Conservation (phyloP, 2,329 filamentous ascomycete species). For the Botrytis deweyae region DNA sequence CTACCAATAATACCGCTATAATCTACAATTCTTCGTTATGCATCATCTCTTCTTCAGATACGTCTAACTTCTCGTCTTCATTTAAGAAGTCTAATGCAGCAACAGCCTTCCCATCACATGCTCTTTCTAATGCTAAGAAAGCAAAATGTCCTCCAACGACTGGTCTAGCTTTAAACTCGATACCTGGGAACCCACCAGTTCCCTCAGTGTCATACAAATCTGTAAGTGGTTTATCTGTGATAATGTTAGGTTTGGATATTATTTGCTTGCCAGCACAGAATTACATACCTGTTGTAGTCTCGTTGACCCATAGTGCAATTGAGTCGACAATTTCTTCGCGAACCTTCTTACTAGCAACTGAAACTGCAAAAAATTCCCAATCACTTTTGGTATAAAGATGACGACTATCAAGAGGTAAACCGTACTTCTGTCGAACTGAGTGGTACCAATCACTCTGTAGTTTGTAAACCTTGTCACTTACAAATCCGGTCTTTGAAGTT, state of each 20-base stretch:
- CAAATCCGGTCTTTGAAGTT: constrained; percentile 52
- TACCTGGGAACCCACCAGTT: constrained; percentile 69
- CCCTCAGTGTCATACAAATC: constrained; percentile 83
- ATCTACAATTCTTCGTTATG: constrained; percentile 32
- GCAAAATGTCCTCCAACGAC: constrained; percentile 86
- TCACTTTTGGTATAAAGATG: constrained; percentile 87
- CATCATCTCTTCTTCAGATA: constrained; percentile 14
- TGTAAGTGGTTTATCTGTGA: constrained; percentile 67
- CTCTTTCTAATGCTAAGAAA: constrained; percentile 76
- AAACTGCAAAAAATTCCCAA: constrained; percentile 88
- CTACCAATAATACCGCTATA: background rate
- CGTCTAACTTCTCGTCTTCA: constrained; percentile 31
- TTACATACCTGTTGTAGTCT: constrained; percentile 63
- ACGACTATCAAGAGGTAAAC: constrained; percentile 76
- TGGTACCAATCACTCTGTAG: constrained; percentile 81
- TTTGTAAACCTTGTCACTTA: constrained; percentile 73
- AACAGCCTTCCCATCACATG: constrained; percentile 69
- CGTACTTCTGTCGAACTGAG: constrained; percentile 76
- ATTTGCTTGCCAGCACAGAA: background rate
- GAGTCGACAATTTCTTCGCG: constrained; percentile 70
- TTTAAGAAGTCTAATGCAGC: constrained; percentile 55
- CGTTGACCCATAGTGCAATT: constrained; percentile 79
- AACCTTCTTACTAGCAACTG: constrained; percentile 67
- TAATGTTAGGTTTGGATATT: constrained; percentile 26
- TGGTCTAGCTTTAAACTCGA: constrained; percentile 76